Conservation (phyloP, 177 flowering plant genomes). For the Telopea speciosissima region DNA sequence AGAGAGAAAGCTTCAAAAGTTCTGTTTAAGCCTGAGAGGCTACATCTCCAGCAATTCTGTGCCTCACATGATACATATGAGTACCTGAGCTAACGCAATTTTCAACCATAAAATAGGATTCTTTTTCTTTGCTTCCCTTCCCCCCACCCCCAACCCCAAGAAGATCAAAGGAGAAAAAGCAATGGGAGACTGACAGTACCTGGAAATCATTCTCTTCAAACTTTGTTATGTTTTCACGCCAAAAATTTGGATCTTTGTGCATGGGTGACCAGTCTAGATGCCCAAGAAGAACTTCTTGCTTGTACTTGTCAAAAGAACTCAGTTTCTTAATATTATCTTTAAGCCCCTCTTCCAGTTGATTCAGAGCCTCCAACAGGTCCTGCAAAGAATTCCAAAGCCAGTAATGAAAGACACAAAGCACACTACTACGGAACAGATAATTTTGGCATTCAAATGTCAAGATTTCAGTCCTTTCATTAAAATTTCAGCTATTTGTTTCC, state of each 20-base stretch:
- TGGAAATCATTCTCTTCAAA: conserved; percentile 96
- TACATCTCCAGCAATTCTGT: not conserved
- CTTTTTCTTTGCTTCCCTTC: too few relatives aligned
- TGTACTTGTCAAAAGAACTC: conserved; percentile 92
- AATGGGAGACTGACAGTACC: conserved; percentile 31
- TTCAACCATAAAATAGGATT: too few relatives aligned
- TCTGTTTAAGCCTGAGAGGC: not conserved
- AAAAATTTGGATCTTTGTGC: conserved; percentile 86
- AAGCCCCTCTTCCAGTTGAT: conserved; percentile 80
- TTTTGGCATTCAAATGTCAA: not conserved
- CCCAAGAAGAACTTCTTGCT: conserved; percentile 93
- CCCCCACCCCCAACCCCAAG: too few relatives aligned
- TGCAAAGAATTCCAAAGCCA: conserved; percentile 15
- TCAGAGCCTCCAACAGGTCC: conserved; percentile 86
- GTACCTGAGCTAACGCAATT: too few relatives aligned
- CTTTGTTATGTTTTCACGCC: conserved; percentile 77
- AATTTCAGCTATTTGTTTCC: too few relatives aligned
- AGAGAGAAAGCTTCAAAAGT: not conserved
- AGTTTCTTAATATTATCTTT: conserved; percentile 74
- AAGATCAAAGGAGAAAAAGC: not conserved
- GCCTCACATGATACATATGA: not conserved
- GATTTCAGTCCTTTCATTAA: too few relatives aligned
- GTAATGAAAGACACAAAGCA: not conserved
- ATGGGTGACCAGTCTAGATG: conserved; percentile 97
- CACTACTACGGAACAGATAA: not conserved